Percentiles rank a stretch among this genome's conserved stretches.
Evolutionary conservation across 2,329 filamentous ascomycete species (phyloP).

Genomic region (Pezicula neosporulosa): DNA sequence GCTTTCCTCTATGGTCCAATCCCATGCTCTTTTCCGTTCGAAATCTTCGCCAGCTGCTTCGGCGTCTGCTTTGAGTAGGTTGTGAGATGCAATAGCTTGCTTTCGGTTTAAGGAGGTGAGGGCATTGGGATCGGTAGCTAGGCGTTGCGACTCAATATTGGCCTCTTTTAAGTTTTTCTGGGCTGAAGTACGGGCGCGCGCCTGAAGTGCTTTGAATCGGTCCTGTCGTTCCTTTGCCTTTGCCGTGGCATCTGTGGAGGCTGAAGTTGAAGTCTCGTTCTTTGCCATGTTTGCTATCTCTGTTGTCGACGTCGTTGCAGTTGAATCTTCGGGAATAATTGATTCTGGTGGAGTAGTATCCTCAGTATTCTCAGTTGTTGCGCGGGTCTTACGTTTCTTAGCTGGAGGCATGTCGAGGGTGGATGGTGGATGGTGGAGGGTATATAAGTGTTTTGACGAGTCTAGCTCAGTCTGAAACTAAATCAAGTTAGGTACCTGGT

Average conservation of each 20-base stretch:
- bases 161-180: constrained; percentile 80
- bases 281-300: constrained; percentile 1
- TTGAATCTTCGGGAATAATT: constrained; percentile 1
- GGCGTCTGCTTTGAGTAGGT: constrained; percentile 87
- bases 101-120: constrained; percentile 79
- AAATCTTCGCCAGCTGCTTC: constrained; percentile 87
- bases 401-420: constrained; percentile 35
- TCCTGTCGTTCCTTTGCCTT: constrained; percentile 67
- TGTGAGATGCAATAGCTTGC: constrained; percentile 84
- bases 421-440: no score
- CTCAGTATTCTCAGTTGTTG: constrained; percentile 16
- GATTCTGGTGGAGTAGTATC: constrained; percentile 5
- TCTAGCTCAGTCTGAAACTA: no score
- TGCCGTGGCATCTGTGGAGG: constrained; percentile 29
- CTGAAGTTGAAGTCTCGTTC: constrained; percentile 13
- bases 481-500: no score
- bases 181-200: constrained; percentile 69
- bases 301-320: constrained; percentile 5
- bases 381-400: constrained; percentile 42
- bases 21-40: constrained; percentile 96
- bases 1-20: constrained; percentile 94
- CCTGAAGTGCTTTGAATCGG: constrained; percentile 83
- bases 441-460: no score
- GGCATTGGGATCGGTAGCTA: constrained; percentile 72
- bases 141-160: constrained; percentile 75